These are phyloP conservation scores for Parietichytrium sp. DNA, from an alignment of 108 stramenopile species.

Conservation along the genomic window DNA sequence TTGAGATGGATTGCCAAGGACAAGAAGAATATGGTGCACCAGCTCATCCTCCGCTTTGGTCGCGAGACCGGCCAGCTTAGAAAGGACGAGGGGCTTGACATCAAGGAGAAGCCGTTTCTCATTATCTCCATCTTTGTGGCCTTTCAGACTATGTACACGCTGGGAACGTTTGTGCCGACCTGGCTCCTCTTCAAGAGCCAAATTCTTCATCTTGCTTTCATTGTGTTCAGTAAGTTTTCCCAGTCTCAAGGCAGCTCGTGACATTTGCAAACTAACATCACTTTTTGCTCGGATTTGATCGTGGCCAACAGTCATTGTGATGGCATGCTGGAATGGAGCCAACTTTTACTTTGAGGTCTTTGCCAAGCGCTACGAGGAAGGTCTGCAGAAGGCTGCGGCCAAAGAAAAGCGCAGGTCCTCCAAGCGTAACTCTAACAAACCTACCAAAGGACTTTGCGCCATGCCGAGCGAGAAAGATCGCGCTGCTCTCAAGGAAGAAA, in stretches of 20 bases:
- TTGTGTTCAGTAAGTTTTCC: too few relatives aligned
- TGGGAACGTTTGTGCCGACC: background rate
- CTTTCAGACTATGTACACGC: constrained; percentile 30
- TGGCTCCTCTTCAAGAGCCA: background rate
- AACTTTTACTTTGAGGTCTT: background rate
- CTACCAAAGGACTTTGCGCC: background rate
- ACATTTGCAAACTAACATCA: too few relatives aligned
- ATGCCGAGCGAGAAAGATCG: background rate
- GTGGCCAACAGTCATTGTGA: background rate
- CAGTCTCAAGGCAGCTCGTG: too few relatives aligned
- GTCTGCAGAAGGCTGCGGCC: background rate
- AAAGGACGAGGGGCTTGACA: constrained; percentile 9
- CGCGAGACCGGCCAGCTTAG: background rate
- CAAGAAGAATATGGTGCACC: constrained; percentile 31
- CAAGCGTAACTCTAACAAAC: background rate
- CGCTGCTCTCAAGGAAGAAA: background rate
- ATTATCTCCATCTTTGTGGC: background rate
- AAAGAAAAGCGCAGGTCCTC: background rate
- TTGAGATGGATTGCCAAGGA: constrained; percentile 17
- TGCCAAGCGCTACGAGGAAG: constrained; percentile 39
- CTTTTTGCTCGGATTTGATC: too few relatives aligned
- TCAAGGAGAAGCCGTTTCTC: background rate
- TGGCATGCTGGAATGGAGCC: constrained; percentile 4
- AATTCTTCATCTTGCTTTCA: background rate
- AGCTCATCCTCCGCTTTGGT: background rate